phyloP scores from a whole-genome alignment of 2,329 filamentous ascomycete genomes.

The Alternaria gansuensis region DNA sequence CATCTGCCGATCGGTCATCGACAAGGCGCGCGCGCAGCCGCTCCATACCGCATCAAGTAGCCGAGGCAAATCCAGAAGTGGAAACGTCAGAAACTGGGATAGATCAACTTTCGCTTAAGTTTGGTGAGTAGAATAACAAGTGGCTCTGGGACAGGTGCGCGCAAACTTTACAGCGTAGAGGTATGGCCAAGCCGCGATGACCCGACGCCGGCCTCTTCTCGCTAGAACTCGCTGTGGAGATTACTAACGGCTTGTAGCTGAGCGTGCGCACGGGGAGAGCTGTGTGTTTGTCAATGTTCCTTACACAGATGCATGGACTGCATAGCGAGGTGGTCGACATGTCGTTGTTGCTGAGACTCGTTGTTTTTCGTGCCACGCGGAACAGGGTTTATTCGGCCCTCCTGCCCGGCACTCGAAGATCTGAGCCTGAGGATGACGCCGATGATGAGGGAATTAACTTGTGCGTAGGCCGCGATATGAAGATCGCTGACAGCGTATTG shows the following conservation, averaged over 20 bases:
- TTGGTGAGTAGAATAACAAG: background rate
- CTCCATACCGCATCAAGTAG: background rate
- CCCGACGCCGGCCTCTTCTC: constrained; percentile 7
- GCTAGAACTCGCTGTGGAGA: constrained; percentile 1
- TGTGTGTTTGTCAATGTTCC: background rate
- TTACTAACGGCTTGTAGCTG: constrained; percentile 3
- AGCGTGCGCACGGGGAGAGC: constrained; percentile 2
- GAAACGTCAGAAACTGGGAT: background rate
- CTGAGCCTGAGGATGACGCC: constrained; percentile 2
- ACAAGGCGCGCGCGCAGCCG: background rate
- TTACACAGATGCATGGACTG: background rate
- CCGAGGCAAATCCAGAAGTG: constrained; percentile 2
- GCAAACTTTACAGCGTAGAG: constrained; percentile 6
- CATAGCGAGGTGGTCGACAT: background rate
- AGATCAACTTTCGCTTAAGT: constrained; percentile 7
- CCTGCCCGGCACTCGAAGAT: background rate
- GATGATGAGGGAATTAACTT: constrained; percentile 1
- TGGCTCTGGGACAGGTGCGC: constrained; percentile 1
- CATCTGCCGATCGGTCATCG: constrained; percentile 4
- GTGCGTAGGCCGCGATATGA: background rate
- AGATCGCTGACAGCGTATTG: constrained; percentile 1
- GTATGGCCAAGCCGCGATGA: background rate
- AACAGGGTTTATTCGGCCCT: constrained; percentile 8
- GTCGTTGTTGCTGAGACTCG: background rate
- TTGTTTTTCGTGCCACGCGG: constrained; percentile 2